These are phyloP conservation scores for Psilocybe azurescens DNA, from an alignment of 768 basidiomycete genomes.

Conservation along the genomic window DNA sequence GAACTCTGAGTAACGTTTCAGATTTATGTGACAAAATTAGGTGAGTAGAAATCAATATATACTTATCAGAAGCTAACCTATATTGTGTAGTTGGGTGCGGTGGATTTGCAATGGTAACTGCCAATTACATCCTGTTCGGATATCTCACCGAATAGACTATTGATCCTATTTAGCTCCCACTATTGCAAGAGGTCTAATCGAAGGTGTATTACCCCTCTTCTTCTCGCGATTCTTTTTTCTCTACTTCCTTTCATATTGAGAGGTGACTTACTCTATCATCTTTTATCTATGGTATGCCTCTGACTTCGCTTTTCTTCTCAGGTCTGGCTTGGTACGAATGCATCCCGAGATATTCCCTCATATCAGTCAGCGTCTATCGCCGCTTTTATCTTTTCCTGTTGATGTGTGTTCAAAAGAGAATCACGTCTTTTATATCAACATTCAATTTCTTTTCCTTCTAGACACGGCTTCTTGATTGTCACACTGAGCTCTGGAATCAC, in stretches of 20 bases:
- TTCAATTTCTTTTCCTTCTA: constrained; percentile 19
- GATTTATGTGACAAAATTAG: constrained; percentile 52
- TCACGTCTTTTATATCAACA: background rate
- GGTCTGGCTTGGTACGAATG: constrained; percentile 73
- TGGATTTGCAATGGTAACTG: constrained; percentile 56
- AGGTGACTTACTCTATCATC: constrained; percentile 37
- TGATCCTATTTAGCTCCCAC: constrained; percentile 32
- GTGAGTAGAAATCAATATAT: constrained; percentile 31
- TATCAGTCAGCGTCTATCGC: constrained; percentile 74
- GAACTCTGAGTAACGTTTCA: constrained; percentile 63
- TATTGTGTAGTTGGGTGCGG: constrained; percentile 50
- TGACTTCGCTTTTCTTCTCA: constrained; percentile 5
- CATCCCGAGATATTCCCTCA: constrained; percentile 67
- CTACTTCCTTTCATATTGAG: constrained; percentile 62
- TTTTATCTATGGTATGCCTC: background rate
- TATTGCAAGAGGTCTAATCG: constrained; percentile 56
- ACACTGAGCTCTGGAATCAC: constrained; percentile 68
- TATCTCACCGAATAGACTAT: background rate
- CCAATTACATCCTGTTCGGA: background rate
- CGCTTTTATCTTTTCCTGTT: constrained; percentile 74
- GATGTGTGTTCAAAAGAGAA: constrained; percentile 38
- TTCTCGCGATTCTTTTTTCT: constrained; percentile 67
- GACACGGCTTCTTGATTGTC: constrained; percentile 76
- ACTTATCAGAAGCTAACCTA: background rate
- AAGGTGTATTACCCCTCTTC: constrained; percentile 71